phyloP scores from a whole-genome alignment of 192 early-diverging fungal genomes.

The Coemansia sp. region DNA sequence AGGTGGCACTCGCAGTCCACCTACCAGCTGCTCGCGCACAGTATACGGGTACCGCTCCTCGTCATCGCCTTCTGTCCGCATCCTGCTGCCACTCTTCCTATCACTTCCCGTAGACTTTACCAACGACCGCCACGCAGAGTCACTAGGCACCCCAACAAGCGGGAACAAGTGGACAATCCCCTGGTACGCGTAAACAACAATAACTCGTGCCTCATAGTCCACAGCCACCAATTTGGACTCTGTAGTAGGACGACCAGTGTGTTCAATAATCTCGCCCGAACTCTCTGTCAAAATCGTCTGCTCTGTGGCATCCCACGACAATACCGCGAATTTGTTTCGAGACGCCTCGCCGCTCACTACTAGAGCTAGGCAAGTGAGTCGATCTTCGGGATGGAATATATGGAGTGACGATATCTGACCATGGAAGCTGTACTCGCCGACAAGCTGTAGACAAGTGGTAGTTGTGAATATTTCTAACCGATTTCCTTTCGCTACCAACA shows the following conservation, averaged over 20 bases:
- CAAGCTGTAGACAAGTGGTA: conserved; percentile 50
- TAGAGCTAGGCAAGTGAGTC: conserved; percentile 65
- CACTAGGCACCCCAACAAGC: conserved; percentile 30
- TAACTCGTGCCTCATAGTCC: conserved; percentile 58
- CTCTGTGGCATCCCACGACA: conserved; percentile 63
- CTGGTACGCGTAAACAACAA: conserved; percentile 67
- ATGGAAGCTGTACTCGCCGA: conserved; percentile 65
- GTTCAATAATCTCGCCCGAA: conserved; percentile 62
- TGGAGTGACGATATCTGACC: conserved; percentile 66
- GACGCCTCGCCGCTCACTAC: conserved; percentile 54
- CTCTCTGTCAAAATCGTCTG: conserved; percentile 65
- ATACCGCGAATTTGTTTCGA: conserved; percentile 67
- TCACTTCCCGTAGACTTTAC: not conserved
- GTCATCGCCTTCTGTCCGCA: not conserved
- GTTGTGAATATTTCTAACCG: conserved; percentile 58
- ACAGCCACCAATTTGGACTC: conserved; percentile 59
- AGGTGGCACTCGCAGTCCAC: conserved; percentile 18
- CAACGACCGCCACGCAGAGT: conserved; percentile 12
- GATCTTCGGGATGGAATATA: conserved; percentile 36
- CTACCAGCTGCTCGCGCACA: conserved; percentile 14
- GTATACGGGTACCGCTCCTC: conserved; percentile 31
- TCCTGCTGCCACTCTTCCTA: not conserved
- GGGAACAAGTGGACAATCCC: conserved; percentile 70
- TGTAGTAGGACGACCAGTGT: conserved; percentile 58
- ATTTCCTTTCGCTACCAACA: conserved; percentile 66